Evolutionary conservation across 495 filamentous ascomycete species (phyloP).

Genomic region (Geoglossum glabrum): DNA sequence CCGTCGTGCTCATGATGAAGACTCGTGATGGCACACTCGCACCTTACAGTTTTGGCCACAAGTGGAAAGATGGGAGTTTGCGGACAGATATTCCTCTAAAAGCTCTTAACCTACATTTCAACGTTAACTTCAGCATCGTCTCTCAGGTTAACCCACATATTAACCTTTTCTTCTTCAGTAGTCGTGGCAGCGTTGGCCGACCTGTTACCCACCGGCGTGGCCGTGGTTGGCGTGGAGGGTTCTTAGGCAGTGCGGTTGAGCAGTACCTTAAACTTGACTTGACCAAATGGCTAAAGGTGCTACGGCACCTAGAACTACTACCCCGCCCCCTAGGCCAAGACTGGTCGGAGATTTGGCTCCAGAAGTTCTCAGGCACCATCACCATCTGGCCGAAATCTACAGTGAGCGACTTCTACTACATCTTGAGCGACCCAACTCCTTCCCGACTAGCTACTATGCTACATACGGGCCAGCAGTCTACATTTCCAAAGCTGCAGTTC

Average conservation of each 20-base stretch:
- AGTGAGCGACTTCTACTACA: slow-evolving; percentile 59
- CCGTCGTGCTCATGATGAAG: slow-evolving; percentile 94
- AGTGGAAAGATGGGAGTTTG: slow-evolving; percentile 93
- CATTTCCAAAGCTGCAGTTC: slow-evolving; percentile 81
- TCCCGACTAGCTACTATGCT: slow-evolving; percentile 71
- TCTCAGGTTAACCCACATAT: slow-evolving; percentile 94
- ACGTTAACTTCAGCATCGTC: slow-evolving; percentile 93
- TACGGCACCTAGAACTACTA: slow-evolving; percentile 77
- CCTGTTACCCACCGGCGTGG: slow-evolving; percentile 89
- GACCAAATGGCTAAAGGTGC: slow-evolving; percentile 88
- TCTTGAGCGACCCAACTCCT: slow-evolving; percentile 61
- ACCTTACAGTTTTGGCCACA: slow-evolving; percentile 86
- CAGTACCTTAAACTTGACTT: slow-evolving; percentile 90
- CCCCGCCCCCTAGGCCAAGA: slow-evolving; percentile 86
- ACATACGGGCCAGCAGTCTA: slow-evolving; percentile 61
- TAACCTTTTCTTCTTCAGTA: slow-evolving; percentile 95
- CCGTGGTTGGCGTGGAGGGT: slow-evolving; percentile 89
- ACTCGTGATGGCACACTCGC: slow-evolving; percentile 48
- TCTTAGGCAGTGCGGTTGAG: slow-evolving; percentile 74
- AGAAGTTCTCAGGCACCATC: slow-evolving; percentile 82
- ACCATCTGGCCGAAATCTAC: slow-evolving; percentile 81
- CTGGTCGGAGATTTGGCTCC: slow-evolving; percentile 89
- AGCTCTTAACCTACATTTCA: slow-evolving; percentile 85
- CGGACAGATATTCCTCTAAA: slow-evolving; percentile 92
- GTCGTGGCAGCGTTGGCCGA: slow-evolving; percentile 70